A percentile compares a stretch with the other conserved stretches of the same genome.
These are phyloP conservation scores for Colletotrichum brevisporum DNA, from an alignment of 2,329 filamentous ascomycete species.

Conservation along the genomic window DNA sequence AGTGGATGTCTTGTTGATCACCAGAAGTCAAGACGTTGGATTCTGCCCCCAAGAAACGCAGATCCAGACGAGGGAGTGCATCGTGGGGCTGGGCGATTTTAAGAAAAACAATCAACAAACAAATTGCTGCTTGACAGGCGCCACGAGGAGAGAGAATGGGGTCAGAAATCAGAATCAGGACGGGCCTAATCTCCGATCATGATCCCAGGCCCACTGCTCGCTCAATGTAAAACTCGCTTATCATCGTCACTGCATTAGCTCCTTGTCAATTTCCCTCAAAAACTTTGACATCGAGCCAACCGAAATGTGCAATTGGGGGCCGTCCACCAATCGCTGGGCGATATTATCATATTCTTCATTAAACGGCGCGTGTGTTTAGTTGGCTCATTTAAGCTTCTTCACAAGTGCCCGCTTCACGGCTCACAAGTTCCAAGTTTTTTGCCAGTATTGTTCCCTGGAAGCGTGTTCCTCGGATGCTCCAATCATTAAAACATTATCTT, in stretches of 20 bases:
- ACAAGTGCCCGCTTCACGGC: constrained; percentile 7
- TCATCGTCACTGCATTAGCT: constrained; percentile 35
- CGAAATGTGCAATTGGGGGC: constrained; percentile 22
- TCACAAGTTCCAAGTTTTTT: not conserved
- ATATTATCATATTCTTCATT: constrained; percentile 12
- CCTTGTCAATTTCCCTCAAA: constrained; percentile 34
- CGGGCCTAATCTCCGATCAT: constrained; percentile 36
- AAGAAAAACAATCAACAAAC: constrained; percentile 9
- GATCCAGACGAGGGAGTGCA: constrained; percentile 8
- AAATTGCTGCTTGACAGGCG: not conserved
- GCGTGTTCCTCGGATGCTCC: too few relatives aligned
- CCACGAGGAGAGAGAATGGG: too few relatives aligned
- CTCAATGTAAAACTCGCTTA: constrained; percentile 39
- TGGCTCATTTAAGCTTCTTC: constrained; percentile 37
- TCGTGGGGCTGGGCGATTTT: constrained; percentile 30
- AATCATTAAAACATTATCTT: constrained; percentile 8
- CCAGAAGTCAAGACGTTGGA: constrained; percentile 6
- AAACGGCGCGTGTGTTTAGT: constrained; percentile 13
- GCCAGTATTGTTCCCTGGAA: not conserved
- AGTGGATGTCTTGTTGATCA: constrained; percentile 13
- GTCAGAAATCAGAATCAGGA: constrained; percentile 28
- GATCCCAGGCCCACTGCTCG: constrained; percentile 26
- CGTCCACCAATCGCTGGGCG: constrained; percentile 16
- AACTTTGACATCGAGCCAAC: constrained; percentile 24
- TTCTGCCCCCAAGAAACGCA: constrained; percentile 25